Evolutionary conservation across 2,329 filamentous ascomycete species (phyloP).

Genomic region (Mycosphaerella arachidis): DNA sequence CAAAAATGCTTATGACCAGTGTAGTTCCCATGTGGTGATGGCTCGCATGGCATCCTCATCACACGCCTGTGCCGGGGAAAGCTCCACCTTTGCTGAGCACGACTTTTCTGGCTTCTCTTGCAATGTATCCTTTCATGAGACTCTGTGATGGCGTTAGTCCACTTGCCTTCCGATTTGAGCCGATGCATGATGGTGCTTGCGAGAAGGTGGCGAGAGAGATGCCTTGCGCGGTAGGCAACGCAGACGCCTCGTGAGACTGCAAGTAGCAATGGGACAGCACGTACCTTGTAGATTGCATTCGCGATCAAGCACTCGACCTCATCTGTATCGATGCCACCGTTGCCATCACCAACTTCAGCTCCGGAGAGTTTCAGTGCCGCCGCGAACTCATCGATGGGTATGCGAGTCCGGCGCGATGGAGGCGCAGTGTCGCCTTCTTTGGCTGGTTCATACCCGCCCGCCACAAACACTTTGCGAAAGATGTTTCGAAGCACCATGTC

Average conservation of each 20-base stretch:
- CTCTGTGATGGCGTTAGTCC: conserved; percentile 51
- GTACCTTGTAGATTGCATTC: conserved; percentile 97
- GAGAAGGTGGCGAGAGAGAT: conserved; percentile 3
- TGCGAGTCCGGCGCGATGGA: conserved; percentile 64
- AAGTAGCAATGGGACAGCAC: neutral
- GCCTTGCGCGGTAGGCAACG: conserved; percentile 12
- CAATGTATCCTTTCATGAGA: conserved; percentile 97
- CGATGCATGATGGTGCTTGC: neutral
- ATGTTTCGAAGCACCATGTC: conserved; percentile 91
- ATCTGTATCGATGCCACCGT: conserved; percentile 69
- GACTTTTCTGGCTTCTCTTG: conserved; percentile 81
- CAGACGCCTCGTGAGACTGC: neutral
- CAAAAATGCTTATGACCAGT: neutral
- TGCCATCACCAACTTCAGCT: conserved; percentile 49
- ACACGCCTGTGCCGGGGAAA: conserved; percentile 83
- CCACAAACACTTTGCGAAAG: conserved; percentile 83
- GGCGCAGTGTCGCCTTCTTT: conserved; percentile 60
- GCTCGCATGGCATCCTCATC: conserved; percentile 1
- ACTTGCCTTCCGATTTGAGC: neutral
- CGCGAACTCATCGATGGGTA: conserved; percentile 78
- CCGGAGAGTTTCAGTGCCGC: conserved; percentile 72
- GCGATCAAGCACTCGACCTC: conserved; percentile 94
- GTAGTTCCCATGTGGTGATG: neutral
- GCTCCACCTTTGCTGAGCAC: conserved; percentile 85
- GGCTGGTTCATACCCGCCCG: conserved; percentile 72